Evolutionary conservation across 345 rosid species (phyloP).

Genomic region (Atalantia buxifolia): DNA sequence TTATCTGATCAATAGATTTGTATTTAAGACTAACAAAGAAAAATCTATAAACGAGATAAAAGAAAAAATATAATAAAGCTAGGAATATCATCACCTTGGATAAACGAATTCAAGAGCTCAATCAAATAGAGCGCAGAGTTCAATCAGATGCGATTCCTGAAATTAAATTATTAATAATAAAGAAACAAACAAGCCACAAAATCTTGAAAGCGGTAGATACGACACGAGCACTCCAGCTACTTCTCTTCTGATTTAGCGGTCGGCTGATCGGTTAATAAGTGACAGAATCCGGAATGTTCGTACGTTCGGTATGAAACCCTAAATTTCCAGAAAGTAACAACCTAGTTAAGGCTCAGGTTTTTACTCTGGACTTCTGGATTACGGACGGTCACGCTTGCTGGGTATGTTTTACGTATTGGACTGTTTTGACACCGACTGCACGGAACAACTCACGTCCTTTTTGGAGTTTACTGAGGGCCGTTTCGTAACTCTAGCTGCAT

Average conservation of each 20-base stretch:
- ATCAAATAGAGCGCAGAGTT: background rate
- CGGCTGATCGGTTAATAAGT: background rate
- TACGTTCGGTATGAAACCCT: conserved; percentile 1
- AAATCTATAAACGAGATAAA: background rate
- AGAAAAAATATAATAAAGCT: background rate
- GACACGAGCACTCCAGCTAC: background rate
- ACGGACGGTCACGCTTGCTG: background rate
- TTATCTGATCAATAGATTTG: background rate
- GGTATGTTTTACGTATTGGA: background rate
- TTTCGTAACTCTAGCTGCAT: background rate
- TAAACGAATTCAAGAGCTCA: background rate
- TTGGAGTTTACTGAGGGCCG: background rate
- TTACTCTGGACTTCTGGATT: background rate
- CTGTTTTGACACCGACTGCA: background rate
- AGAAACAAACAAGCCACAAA: background rate
- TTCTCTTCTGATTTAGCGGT: background rate
- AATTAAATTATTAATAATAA: background rate
- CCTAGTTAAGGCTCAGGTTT: background rate
- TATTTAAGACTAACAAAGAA: background rate
- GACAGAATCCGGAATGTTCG: conserved; percentile 2
- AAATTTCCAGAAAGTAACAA: background rate
- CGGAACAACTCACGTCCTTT: background rate
- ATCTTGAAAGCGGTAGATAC: background rate
- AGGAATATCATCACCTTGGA: background rate
- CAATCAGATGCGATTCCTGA: background rate